These are phyloP conservation scores for Colletotrichum orchidophilum DNA, from an alignment of 2,329 filamentous ascomycete species.

Conservation along the genomic window DNA sequence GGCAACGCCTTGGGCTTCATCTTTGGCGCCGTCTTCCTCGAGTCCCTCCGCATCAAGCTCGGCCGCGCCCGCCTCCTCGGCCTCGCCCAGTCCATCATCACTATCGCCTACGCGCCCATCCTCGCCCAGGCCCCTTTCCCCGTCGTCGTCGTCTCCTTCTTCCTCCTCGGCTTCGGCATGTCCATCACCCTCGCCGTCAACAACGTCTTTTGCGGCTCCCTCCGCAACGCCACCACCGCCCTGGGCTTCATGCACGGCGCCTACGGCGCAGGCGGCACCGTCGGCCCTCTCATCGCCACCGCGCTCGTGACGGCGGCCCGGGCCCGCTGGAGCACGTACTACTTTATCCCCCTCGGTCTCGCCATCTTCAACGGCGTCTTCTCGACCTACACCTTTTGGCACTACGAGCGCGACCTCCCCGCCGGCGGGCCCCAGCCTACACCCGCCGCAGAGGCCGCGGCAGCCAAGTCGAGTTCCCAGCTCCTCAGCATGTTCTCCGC, in stretches of 20 bases:
- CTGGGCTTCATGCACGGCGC: constrained; percentile 73
- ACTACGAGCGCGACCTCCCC: constrained; percentile 70
- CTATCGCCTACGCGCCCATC: constrained; percentile 71
- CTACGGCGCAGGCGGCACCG: constrained; percentile 72
- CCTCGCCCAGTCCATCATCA: constrained; percentile 64
- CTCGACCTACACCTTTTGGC: constrained; percentile 74
- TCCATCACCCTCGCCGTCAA: constrained; percentile 65
- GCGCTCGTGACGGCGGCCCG: constrained; percentile 70
- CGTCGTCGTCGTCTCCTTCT: constrained; percentile 73
- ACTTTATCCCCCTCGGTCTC: constrained; percentile 71
- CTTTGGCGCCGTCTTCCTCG: constrained; percentile 74
- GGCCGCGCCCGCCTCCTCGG: constrained; percentile 74
- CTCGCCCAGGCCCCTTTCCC: constrained; percentile 76
- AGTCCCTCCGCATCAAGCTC: constrained; percentile 67
- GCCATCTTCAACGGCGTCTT: constrained; percentile 65
- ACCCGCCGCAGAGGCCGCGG: constrained; percentile 34
- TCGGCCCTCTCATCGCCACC: constrained; percentile 80
- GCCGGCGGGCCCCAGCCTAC: constrained; percentile 20
- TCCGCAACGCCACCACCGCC: constrained; percentile 62
- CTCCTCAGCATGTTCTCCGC: constrained; percentile 57
- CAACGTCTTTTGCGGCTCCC: constrained; percentile 67
- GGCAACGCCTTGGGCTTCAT: constrained; percentile 82
- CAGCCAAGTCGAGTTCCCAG: constrained; percentile 37
- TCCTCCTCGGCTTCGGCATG: constrained; percentile 70
- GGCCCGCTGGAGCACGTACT: constrained; percentile 76